phyloP scores from a whole-genome alignment of 225 moss, liverwort and hornwort species.

The Antitrichia curtipendula region DNA sequence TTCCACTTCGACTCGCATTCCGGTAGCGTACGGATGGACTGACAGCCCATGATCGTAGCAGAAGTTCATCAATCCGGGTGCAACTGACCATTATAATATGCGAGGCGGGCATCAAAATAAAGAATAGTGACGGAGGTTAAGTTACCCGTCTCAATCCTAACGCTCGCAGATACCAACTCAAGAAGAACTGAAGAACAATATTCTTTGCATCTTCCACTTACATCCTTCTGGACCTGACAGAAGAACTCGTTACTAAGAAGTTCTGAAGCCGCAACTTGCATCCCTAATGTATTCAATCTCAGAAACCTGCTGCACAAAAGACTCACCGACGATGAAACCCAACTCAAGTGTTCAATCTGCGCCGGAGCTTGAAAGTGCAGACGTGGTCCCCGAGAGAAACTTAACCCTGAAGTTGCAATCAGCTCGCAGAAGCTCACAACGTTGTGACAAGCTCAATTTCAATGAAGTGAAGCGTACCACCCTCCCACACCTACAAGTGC shows the following conservation, averaged over 20 bases:
- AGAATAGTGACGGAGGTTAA: too few species aligned
- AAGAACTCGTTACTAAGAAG: neutral
- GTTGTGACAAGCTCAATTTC: neutral
- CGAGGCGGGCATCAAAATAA: neutral
- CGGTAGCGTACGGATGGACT: neutral
- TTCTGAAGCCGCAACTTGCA: neutral
- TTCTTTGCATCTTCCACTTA: neutral
- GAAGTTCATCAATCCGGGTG: neutral
- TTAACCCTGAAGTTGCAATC: neutral
- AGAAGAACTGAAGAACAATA: neutral
- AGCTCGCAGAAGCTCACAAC: neutral
- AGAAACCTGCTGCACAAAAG: neutral
- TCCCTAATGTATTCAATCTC: too few species aligned
- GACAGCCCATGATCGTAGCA: neutral
- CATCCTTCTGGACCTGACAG: neutral
- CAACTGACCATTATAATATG: neutral
- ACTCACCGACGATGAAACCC: neutral
- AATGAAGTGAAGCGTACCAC: neutral
- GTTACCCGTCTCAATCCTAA: too few species aligned
- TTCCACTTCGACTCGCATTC: neutral
- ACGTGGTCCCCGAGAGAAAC: neutral
- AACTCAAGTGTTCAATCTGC: too few species aligned
- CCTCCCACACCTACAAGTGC: neutral
- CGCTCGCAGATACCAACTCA: too few species aligned
- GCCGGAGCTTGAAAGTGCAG: neutral